A percentile compares a stretch with the other conserved stretches of the same genome.
These are phyloP conservation scores for Yarrowia divulgata DNA, from an alignment of 805 yeast species.

Conservation along the genomic window DNA sequence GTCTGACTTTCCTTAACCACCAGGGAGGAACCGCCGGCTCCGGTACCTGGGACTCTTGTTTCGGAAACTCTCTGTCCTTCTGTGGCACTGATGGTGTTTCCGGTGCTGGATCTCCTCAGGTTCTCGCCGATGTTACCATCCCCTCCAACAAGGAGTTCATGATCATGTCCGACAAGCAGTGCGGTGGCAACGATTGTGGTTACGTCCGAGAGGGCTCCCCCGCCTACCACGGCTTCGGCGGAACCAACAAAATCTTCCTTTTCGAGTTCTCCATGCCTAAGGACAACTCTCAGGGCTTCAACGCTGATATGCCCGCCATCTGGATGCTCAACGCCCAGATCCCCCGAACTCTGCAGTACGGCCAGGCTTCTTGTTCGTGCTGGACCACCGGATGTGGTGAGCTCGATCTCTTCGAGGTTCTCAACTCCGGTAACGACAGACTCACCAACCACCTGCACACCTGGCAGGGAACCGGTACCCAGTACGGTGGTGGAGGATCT, in stretches of 20 bases:
- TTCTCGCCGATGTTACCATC: constrained; percentile 71
- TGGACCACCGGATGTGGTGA: constrained; percentile 99
- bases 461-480: constrained; percentile 61
- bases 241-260: constrained; percentile 81
- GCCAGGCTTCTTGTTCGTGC: constrained; percentile 85
- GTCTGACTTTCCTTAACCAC: constrained; percentile 84
- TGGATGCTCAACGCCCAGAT: constrained; percentile 95
- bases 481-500: constrained; percentile 81
- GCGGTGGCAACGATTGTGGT: constrained; percentile 68
- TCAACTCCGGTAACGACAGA: constrained; percentile 75
- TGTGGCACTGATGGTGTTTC: constrained; percentile 78
- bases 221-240: constrained; percentile 94
- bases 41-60: constrained; percentile 84
- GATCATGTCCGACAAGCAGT: constrained; percentile 67
- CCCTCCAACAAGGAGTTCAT: constrained; percentile 79
- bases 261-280: constrained; percentile 95
- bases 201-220: constrained; percentile 85
- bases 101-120: constrained; percentile 72
- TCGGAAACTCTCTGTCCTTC: constrained; percentile 92
- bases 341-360: constrained; percentile 97
- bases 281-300: constrained; percentile 58
- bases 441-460: constrained; percentile 49
- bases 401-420: constrained; percentile 90
- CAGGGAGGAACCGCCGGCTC: constrained; percentile 84
- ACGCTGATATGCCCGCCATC: constrained; percentile 96